phyloP scores from a whole-genome alignment of 495 filamentous ascomycete species.

The Aspergillus mulundensis region DNA sequence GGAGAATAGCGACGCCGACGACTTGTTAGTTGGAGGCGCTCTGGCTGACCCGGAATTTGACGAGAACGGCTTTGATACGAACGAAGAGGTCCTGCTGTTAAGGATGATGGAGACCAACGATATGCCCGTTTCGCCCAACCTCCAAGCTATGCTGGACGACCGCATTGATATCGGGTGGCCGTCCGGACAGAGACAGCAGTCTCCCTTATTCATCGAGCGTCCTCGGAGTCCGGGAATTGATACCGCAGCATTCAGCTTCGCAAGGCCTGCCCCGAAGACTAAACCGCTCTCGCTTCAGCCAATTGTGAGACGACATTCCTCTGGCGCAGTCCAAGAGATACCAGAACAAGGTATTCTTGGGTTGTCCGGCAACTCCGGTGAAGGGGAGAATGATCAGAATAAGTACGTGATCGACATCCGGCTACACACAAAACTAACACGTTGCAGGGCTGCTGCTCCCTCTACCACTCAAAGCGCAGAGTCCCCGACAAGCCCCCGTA shows the following conservation, averaged over 20 bases:
- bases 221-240: constrained; percentile 31
- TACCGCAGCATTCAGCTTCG: constrained; percentile 31
- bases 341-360: neutral
- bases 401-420: neutral
- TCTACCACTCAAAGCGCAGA: neutral
- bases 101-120: constrained; percentile 16
- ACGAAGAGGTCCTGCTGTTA: constrained; percentile 22
- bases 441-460: neutral
- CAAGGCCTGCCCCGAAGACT: constrained; percentile 25
- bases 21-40: neutral
- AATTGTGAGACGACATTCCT: constrained; percentile 6
- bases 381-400: neutral
- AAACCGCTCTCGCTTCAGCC: constrained; percentile 24
- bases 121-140: constrained; percentile 12
- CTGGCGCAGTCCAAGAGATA: neutral
- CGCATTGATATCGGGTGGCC: neutral
- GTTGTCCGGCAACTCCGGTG: neutral
- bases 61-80: constrained; percentile 8
- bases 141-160: constrained; percentile 13
- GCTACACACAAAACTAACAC: neutral
- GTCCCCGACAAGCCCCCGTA: neutral
- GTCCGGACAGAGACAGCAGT: constrained; percentile 2
- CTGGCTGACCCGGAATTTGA: neutral
- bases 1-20: neutral
- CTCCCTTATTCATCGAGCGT: constrained; percentile 29